Base-by-base conservation (phyloP, 1,284 basidiomycete species). In the Takashimella koratensis region DNA sequence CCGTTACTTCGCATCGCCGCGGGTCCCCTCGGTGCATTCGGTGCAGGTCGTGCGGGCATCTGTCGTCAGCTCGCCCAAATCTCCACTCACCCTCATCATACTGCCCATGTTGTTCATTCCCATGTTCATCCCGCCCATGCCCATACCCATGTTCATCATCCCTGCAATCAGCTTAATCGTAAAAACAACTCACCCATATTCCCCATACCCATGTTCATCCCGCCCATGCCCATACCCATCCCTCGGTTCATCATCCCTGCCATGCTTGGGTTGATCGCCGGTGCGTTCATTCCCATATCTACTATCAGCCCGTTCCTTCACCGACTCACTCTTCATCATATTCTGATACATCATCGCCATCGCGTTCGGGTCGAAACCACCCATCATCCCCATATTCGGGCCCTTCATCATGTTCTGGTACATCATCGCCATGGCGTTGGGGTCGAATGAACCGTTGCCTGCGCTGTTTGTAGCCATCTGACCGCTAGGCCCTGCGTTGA, bases 331-430 rank as follows among this genome's bases (percentile, higher is more conserved):
- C 54, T 70, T 79, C 67, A 79, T 79, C 78, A 80, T 80, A 59
- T 77, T 78, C 66, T 78, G 75, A 60, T 80, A 81, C 76, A 81
- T 79, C 67, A 78, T 75, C 5, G 78, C 75, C 79, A 81, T 79
- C n/a, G 79, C 78, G 41, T 74, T 71, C 4, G 78, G 76, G 58
- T 81, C 79, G 53, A 80, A 79, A 20, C 71, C 70, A n/a, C 26
- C 45, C 49, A 54, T 54, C 45, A 46, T 45, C 42, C 64, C 62
- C 62, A 63, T 66, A 10, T 57, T 58, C 21, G 44, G 25, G 8
- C 53, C 58, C 60, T 73, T 79, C 63, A 78, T 77, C 77, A 80
- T 79, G 56, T 77, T 78, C 68, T 79, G 76, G 62, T 80, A 81
- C 76, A 81, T 79, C 68, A 78, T 76, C 11, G 77, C 76, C 79